Conservation (phyloP, 768 basidiomycete species). For the Xerocomus brunneocitrinus region DNA sequence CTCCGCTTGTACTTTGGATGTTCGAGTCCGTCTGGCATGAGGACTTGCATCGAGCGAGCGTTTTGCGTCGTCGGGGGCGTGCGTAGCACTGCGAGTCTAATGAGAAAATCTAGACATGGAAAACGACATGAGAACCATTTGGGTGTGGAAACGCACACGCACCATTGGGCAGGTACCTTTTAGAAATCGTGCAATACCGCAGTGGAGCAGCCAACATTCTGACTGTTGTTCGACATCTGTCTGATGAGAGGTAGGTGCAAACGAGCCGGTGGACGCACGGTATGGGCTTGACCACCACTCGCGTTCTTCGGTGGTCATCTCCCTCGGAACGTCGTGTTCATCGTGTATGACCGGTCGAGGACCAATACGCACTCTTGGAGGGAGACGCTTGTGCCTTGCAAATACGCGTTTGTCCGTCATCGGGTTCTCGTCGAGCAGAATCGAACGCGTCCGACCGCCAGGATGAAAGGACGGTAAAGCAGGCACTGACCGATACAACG, state of each 20-base stretch:
- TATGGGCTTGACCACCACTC: slow-evolving; percentile 75
- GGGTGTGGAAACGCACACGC: slow-evolving; percentile 7
- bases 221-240: slow-evolving; percentile 36
- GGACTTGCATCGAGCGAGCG: slow-evolving; percentile 24
- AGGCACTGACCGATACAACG: slow-evolving; percentile 32
- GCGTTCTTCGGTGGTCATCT: slow-evolving; percentile 61
- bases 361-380: slow-evolving; percentile 42
- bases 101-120: slow-evolving; percentile 51
- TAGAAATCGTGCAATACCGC: slow-evolving; percentile 50
- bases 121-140: slow-evolving; percentile 1
- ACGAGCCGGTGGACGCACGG: slow-evolving; percentile 38
- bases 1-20: slow-evolving; percentile 56
- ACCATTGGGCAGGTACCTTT: slow-evolving; percentile 56
- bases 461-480: slow-evolving; percentile 41
- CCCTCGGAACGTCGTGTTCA: slow-evolving; percentile 40
- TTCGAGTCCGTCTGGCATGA: slow-evolving; percentile 60
- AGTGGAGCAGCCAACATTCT: slow-evolving; percentile 68
- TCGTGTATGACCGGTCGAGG: slow-evolving; percentile 18
- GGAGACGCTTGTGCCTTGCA: slow-evolving; percentile 51
- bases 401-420: slow-evolving; percentile 48
- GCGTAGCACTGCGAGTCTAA: slow-evolving; percentile 54
- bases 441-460: slow-evolving; percentile 46
- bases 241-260: background rate
- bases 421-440: slow-evolving; percentile 60
- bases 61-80: slow-evolving; percentile 35